Conservation (phyloP, 345 rosid genomes). For the Microthlaspi erraticum region DNA sequence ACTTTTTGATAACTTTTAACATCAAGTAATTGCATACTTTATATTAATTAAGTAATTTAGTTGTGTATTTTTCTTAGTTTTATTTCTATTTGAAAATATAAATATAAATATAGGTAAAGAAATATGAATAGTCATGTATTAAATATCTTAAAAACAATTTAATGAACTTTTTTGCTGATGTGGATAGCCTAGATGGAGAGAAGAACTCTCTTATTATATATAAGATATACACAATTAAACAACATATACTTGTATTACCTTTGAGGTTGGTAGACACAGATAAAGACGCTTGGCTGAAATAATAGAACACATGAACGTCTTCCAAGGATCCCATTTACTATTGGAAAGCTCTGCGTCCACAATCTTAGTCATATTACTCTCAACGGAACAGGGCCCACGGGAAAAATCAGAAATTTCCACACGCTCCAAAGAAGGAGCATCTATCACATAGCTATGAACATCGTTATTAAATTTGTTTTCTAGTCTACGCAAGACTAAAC, state of each 20-base stretch:
- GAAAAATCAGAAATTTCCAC: background rate
- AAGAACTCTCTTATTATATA: too few relatives aligned
- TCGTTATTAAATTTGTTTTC: background rate
- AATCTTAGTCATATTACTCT: constrained; percentile 11
- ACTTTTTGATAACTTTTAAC: too few relatives aligned
- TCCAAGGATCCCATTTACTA: background rate
- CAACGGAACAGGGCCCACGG: background rate
- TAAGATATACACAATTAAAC: too few relatives aligned
- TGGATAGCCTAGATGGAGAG: too few relatives aligned
- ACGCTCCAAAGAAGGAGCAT: constrained; percentile 30
- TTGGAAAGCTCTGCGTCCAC: background rate
- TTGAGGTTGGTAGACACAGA: constrained; percentile 16
- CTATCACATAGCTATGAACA: constrained; percentile 12
- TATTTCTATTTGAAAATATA: too few relatives aligned
- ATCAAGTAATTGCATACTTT: too few relatives aligned
- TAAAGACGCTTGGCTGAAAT: constrained; percentile 5
- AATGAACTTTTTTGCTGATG: too few relatives aligned
- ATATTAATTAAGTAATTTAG: too few relatives aligned
- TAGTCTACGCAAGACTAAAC: background rate
- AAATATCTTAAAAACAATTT: too few relatives aligned
- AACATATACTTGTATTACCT: background rate
- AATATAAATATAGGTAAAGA: too few relatives aligned
- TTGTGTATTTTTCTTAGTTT: too few relatives aligned
- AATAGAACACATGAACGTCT: background rate
- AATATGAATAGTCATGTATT: too few relatives aligned